Evolutionary conservation across 2,329 filamentous ascomycete species (phyloP).

Genomic region (Monilinia fructicola): DNA sequence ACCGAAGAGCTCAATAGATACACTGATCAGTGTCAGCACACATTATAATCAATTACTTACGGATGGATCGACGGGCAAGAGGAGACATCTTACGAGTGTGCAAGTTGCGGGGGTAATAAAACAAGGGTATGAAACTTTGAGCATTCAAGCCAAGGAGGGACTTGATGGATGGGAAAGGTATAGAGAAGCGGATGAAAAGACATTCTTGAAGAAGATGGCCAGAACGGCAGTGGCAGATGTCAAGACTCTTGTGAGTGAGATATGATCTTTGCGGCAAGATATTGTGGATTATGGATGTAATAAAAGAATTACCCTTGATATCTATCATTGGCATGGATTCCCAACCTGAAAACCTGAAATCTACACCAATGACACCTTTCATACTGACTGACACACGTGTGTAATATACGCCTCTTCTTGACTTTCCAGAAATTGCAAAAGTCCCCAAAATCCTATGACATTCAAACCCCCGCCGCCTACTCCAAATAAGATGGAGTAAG

Average conservation of each 20-base stretch:
- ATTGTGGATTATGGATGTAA: neutral
- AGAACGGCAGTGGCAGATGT: slow-evolving; percentile 74
- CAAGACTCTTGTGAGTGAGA: slow-evolving; percentile 42
- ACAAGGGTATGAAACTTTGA: slow-evolving; percentile 92
- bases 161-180: slow-evolving; percentile 83
- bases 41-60: slow-evolving; percentile 86
- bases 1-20: slow-evolving; percentile 73
- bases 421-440: no score
- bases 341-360: neutral
- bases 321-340: neutral
- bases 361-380: no score
- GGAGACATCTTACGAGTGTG: slow-evolving; percentile 71
- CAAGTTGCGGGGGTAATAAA: slow-evolving; percentile 92
- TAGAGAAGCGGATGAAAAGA: slow-evolving; percentile 82
- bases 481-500: no score
- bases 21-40: slow-evolving; percentile 74
- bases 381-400: no score
- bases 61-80: slow-evolving; percentile 50
- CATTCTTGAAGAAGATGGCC: slow-evolving; percentile 82
- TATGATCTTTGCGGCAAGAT: slow-evolving; percentile 22
- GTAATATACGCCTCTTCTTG: no score
- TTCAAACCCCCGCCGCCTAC: no score
- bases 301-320: neutral
- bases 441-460: no score
- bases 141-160: slow-evolving; percentile 84